Percentiles rank a stretch among this genome's conserved stretches.
phyloP scores from a whole-genome alignment of 2,329 filamentous ascomycete genomes.

The Xylariomycetidae sp. region DNA sequence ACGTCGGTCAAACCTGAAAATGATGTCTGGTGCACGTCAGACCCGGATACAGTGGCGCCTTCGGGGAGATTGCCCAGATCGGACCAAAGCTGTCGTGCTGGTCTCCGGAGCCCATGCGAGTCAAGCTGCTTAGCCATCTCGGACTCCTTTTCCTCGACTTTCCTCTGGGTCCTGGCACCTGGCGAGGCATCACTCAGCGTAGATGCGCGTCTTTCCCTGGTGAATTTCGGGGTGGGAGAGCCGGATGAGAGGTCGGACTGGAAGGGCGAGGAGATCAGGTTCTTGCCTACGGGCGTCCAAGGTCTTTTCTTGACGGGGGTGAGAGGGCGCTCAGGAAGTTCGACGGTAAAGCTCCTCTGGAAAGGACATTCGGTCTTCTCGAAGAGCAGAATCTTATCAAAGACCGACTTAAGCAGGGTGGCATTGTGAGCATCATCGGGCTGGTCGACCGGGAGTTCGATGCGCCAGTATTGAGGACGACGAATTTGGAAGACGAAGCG shows the following conservation, averaged over 20 bases:
- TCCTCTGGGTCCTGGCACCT: too few relatives aligned
- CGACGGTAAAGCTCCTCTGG: slow-evolving; percentile 66
- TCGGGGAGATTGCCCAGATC: too few relatives aligned
- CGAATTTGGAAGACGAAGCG: slow-evolving; percentile 83
- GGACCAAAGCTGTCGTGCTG: too few relatives aligned
- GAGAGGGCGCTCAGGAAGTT: slow-evolving; percentile 62
- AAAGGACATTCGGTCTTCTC: slow-evolving; percentile 88
- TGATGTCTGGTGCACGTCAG: too few relatives aligned
- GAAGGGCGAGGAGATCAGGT: slow-evolving; percentile 32
- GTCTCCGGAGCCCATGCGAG: too few relatives aligned
- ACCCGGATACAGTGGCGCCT: too few relatives aligned
- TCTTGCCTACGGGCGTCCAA: slow-evolving; percentile 55
- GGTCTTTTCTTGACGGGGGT: slow-evolving; percentile 61
- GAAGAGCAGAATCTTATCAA: slow-evolving; percentile 71
- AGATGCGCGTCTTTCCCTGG: slow-evolving; percentile 14
- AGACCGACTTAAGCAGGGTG: slow-evolving; percentile 59
- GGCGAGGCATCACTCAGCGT: too few relatives aligned
- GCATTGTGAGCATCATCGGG: slow-evolving; percentile 59
- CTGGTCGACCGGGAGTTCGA: slow-evolving; percentile 68
- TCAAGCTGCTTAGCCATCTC: too few relatives aligned
- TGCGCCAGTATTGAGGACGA: slow-evolving; percentile 80
- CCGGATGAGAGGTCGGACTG: slow-evolving; percentile 14
- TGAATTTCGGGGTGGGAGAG: slow-evolving; percentile 15
- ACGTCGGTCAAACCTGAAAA: too few relatives aligned
- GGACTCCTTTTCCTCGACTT: too few relatives aligned